phyloP scores from a whole-genome alignment of 768 basidiomycete species.

The Daedaleopsis nitida region DNA sequence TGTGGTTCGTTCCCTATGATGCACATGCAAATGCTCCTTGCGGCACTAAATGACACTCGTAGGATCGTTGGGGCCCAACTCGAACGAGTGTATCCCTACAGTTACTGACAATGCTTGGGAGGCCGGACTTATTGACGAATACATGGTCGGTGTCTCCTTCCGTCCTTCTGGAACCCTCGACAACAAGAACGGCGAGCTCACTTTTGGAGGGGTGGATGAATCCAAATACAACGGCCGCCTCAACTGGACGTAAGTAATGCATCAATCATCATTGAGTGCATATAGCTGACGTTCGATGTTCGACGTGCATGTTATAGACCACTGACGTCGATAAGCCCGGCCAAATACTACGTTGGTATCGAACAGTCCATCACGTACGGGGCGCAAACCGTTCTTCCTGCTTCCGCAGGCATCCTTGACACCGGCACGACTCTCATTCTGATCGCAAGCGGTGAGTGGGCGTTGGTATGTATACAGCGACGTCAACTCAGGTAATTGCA shows the following conservation, averaged over 20 bases:
- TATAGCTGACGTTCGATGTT: constrained; percentile 20
- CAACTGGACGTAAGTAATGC: constrained; percentile 26
- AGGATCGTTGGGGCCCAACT: constrained; percentile 4
- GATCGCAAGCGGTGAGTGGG: constrained; percentile 30
- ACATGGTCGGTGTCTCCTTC: constrained; percentile 53
- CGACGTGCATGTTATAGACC: constrained; percentile 12
- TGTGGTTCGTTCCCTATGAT: constrained; percentile 11
- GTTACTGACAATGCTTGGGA: constrained; percentile 53
- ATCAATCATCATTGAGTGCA: constrained; percentile 15
- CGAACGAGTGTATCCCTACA: constrained; percentile 41
- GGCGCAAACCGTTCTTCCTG: constrained; percentile 12
- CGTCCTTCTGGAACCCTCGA: constrained; percentile 38
- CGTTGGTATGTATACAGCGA: too few species aligned
- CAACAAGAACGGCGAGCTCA: constrained; percentile 20
- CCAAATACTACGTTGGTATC: constrained; percentile 32
- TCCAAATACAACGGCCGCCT: constrained; percentile 27
- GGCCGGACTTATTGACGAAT: constrained; percentile 41
- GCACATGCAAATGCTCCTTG: neutral
- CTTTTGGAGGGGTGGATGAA: constrained; percentile 20
- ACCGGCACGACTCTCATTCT: constrained; percentile 40
- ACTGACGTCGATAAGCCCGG: constrained; percentile 26
- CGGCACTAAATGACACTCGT: too few species aligned
- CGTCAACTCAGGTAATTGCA: too few species aligned
- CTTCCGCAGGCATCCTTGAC: constrained; percentile 37
- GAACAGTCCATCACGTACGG: constrained; percentile 31